Evolutionary conservation across 2,329 filamentous ascomycete genomes (phyloP), one percentile per base, ranked within the genome.

Genomic region (Neurospora sp.): DNA sequence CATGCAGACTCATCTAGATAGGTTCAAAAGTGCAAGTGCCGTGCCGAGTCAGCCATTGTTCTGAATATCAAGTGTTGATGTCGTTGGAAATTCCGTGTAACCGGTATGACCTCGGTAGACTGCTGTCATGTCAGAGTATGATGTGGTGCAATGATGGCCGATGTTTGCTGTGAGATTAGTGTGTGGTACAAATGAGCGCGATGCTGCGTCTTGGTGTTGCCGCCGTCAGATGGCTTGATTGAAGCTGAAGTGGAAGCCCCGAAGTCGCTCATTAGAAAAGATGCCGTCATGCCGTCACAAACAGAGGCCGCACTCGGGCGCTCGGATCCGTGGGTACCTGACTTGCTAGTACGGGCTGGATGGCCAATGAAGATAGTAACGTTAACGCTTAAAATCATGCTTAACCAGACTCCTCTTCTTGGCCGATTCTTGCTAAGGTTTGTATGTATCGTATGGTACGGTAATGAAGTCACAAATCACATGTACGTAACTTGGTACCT

Each of bases 301-400:
- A 33, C 15, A 10, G 23, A 62, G 52, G 52, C 52, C 28, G 52
- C 52, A 62, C 7, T 62, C 23, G 23, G 23, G 33, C 23, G 13
- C 52, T 62, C 52, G 52, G 52, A 36, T 36, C 52, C 52, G 52
- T 62, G 52, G 52, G 52, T 62, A 62, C 52, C 28, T 62, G 52
- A 62, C 52, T n/a, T 62, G 52, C 52, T 62, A 62, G 52, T 62
- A 62, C 52, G 23, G 52, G 15, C 2, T 17, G 28, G 52, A 62
- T 36, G 52, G 28, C 52, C 52, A 62, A 62, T 62, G 15, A n/a
- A 62, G 52, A 62, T 62, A 28, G 28, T 62, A 17, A 19, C 66
- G 28, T 38, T 40, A 66, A 73, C 68, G 70, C 71, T 73, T 72
- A 72, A 74, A 73, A 72, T 72, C 73, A 74, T 74, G 72, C 73